phyloP scores from a whole-genome alignment of 2,329 filamentous ascomycete species.

The Stachybotrys elegans region DNA sequence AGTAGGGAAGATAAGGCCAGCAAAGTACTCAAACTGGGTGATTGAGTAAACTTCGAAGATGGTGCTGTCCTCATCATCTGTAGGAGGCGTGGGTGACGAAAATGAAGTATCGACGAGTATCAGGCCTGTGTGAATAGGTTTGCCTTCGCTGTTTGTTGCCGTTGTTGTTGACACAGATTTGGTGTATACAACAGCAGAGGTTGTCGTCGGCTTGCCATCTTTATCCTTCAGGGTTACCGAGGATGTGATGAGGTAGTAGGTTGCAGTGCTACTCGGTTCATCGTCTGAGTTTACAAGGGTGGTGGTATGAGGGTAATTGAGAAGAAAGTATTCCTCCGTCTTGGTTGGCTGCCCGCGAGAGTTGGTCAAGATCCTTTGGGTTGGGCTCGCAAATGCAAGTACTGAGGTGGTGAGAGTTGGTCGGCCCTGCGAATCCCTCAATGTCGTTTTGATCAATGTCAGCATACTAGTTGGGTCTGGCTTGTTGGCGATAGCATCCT shows the following conservation, averaged over 20 bases:
- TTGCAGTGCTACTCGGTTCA: background rate
- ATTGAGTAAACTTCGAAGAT: background rate
- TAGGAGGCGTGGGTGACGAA: background rate
- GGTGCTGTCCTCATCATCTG: background rate
- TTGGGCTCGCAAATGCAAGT: background rate
- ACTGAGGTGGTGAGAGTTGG: background rate
- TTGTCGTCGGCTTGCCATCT: background rate
- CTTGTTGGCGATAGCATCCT: background rate
- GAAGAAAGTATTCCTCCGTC: background rate
- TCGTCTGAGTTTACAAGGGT: background rate
- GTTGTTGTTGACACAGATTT: background rate
- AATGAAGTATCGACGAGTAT: background rate
- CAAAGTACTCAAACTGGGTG: background rate
- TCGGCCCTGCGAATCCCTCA: background rate
- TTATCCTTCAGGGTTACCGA: background rate
- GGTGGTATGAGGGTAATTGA: background rate
- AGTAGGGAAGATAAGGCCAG: background rate
- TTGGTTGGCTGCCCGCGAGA: background rate
- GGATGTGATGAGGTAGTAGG: background rate
- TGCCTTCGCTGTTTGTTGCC: background rate
- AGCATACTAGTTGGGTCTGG: background rate
- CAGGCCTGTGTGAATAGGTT: background rate
- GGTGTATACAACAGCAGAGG: background rate
- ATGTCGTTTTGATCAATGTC: background rate
- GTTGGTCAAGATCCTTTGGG: background rate